Conservation (phyloP, 257 asterid genomes). For the Jaltomata sinuosa region DNA sequence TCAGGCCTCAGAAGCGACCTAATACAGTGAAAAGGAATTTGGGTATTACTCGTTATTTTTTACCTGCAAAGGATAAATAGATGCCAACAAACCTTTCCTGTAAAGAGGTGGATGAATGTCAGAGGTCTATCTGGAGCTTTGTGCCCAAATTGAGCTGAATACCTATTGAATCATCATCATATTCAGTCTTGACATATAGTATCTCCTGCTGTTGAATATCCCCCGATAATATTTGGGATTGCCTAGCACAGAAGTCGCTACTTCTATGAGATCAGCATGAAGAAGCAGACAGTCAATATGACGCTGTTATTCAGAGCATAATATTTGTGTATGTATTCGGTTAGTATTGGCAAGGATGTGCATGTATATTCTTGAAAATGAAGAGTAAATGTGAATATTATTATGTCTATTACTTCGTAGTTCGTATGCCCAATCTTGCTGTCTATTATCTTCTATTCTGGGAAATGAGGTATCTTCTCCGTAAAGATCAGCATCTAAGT, state of each 20-base stretch:
- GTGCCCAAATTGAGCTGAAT: neutral
- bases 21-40: slow-evolving; percentile 41
- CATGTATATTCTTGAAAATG: neutral
- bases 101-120: neutral
- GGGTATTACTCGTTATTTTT: slow-evolving; percentile 62
- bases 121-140: neutral
- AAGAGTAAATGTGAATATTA: neutral
- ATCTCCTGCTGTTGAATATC: neutral
- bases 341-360: neutral
- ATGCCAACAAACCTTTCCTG: neutral
- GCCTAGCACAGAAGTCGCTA: neutral
- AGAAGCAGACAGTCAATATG: neutral
- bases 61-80: slow-evolving; percentile 25
- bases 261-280: neutral
- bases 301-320: neutral
- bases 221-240: neutral
- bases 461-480: neutral
- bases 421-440: neutral
- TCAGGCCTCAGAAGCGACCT: slow-evolving; percentile 66
- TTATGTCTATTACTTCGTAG: neutral
- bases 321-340: neutral
- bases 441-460: neutral
- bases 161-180: neutral
- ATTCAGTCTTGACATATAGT: neutral
- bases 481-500: neutral